Evolutionary conservation across 2,329 filamentous ascomycete species (phyloP).

Genomic region (Penicillium decumbens): DNA sequence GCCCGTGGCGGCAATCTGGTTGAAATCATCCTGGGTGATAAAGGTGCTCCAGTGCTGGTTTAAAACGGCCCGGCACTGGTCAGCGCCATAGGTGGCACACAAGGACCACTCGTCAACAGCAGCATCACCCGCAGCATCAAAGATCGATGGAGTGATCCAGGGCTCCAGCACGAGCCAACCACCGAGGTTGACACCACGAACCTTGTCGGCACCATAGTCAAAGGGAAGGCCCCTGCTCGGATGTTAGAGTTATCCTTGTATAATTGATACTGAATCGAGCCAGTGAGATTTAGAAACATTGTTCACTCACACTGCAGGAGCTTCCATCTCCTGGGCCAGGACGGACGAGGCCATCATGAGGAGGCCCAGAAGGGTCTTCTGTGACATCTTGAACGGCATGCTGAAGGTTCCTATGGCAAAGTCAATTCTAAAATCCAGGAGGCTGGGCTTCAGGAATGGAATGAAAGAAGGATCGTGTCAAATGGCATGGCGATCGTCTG

Average conservation of each 20-base stretch:
- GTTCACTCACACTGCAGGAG: conserved; percentile 24
- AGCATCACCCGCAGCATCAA: conserved; percentile 46
- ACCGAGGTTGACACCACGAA: conserved; percentile 62
- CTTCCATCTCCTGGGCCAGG: conserved; percentile 14
- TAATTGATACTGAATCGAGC: neutral
- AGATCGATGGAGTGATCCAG: conserved; percentile 61
- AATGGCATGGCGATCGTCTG: conserved; percentile 27
- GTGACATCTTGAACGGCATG: conserved; percentile 26
- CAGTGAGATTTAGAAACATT: neutral
- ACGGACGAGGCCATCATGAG: conserved; percentile 19
- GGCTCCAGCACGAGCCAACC: conserved; percentile 63
- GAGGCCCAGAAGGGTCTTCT: conserved; percentile 27
- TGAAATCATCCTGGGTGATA: conserved; percentile 54
- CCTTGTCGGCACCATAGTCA: conserved; percentile 51
- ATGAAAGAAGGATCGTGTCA: conserved; percentile 16
- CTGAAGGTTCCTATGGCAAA: conserved; percentile 11
- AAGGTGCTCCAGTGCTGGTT: conserved; percentile 57
- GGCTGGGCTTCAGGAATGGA: conserved; percentile 23
- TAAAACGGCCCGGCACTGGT: conserved; percentile 47
- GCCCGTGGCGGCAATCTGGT: conserved; percentile 52
- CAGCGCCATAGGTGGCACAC: conserved; percentile 47
- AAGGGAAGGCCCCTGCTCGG: conserved; percentile 39
- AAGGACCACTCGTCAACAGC: conserved; percentile 58
- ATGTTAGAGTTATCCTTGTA: neutral
- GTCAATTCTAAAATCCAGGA: conserved; percentile 30